Percentiles rank a stretch among this genome's conserved stretches.
phyloP scores from a whole-genome alignment of 75 land plant genomes.

The Cupressus sempervirens region DNA sequence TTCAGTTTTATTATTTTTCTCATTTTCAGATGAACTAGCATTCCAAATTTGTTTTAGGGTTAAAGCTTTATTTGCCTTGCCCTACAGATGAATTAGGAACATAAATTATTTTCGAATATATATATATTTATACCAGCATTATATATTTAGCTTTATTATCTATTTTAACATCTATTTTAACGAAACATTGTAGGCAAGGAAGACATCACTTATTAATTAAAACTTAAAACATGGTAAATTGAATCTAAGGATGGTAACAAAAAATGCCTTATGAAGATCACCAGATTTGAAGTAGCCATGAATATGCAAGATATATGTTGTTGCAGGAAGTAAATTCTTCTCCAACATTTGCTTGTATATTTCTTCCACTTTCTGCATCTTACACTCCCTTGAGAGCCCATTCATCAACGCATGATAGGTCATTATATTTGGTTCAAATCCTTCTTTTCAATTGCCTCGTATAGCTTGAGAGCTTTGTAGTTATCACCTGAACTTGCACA shows the following conservation, averaged over 20 bases:
- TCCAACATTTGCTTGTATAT: constrained; percentile 32
- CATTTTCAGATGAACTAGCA: no score
- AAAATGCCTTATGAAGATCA: constrained; percentile 43
- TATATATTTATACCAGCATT: no score
- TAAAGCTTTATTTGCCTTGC: no score
- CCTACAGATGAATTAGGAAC: no score
- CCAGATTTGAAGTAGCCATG: constrained; percentile 48
- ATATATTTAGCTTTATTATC: no score
- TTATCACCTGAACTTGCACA: constrained; percentile 24
- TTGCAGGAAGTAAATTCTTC: constrained; percentile 21
- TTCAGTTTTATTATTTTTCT: no score
- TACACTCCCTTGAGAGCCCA: constrained; percentile 28
- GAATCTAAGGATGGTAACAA: no score
- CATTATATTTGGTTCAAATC: constrained; percentile 31
- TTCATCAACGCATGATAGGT: constrained; percentile 46
- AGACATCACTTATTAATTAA: constrained; percentile 47
- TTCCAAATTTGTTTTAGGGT: no score
- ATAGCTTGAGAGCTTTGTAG: constrained; percentile 29
- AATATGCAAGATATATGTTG: constrained; percentile 47
- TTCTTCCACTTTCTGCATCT: constrained; percentile 26
- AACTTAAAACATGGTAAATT: no score
- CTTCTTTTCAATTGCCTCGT: constrained; percentile 30
- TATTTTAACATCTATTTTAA: no score
- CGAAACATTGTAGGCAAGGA: no score
- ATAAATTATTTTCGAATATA: no score